These are phyloP conservation scores for Curvularia eragrostidis DNA, from an alignment of 2,329 filamentous ascomycete genomes.

Conservation along the genomic window DNA sequence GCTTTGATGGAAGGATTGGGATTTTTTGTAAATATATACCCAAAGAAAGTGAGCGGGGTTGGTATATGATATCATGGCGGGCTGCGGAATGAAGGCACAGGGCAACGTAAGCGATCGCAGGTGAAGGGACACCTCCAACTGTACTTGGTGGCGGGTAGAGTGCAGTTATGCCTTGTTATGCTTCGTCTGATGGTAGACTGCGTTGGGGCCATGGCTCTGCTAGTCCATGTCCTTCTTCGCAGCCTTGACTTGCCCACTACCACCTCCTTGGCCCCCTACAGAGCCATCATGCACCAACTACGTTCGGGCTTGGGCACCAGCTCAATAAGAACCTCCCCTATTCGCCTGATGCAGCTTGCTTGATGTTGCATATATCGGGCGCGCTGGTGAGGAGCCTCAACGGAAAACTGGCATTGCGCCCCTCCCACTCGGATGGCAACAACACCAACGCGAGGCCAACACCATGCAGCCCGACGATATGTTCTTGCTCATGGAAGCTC, in stretches of 20 bases:
- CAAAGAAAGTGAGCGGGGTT: background rate
- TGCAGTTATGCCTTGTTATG: background rate
- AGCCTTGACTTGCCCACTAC: background rate
- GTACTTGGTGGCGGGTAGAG: background rate
- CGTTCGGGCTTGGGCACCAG: background rate
- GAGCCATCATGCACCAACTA: background rate
- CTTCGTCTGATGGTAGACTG: background rate
- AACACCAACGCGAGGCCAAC: slow-evolving; percentile 8
- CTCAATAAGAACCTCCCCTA: background rate
- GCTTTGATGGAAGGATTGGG: background rate
- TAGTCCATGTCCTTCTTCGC: background rate
- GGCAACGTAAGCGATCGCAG: slow-evolving; percentile 3
- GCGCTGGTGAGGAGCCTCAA: slow-evolving; percentile 7
- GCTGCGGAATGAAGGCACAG: background rate
- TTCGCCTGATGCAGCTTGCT: background rate
- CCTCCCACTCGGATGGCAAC: slow-evolving; percentile 6
- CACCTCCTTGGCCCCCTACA: background rate
- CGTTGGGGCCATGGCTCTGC: slow-evolving; percentile 5
- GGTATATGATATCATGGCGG: background rate
- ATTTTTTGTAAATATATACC: slow-evolving; percentile 2
- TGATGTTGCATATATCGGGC: slow-evolving; percentile 9
- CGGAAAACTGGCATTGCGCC: slow-evolving; percentile 3
- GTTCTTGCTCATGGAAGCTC: background rate
- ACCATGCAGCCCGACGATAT: background rate
- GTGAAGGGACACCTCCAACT: background rate